Evolutionary conservation across 2,329 filamentous ascomycete genomes (phyloP), one percentile per base, ranked within the genome.

Genomic region (Fusarium domesticum): DNA sequence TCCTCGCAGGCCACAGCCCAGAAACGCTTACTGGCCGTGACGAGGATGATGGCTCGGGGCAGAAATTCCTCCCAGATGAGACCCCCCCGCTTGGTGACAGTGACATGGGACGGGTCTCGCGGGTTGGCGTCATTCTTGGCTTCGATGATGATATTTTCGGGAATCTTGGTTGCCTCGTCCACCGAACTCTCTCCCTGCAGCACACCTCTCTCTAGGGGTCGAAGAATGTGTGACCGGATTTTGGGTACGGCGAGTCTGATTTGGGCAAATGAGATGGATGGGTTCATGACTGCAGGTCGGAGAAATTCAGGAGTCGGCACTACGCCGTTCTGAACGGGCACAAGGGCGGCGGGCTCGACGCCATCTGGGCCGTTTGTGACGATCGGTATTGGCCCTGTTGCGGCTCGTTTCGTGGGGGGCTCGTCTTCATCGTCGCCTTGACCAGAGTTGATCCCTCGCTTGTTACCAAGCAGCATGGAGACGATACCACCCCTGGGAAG

Each of bases 1-100:
- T 97, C 93, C 64, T 98, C 93, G 60, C 91, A 96, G 8, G 87
- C 91, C 14, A 86, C 92, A 0, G 88, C 86, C 87, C 93, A 98
- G 63, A 97, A 91, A 55, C 87, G 83, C 57, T 85, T 84, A 65
- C 90, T 97, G 3, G 90, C 95, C 0, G 92, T 93, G 1, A 95
- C 84, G 2, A 97, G 77, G n/a, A 98, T 79, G 18, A 96, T 87
- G 6, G 89, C 83, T 46, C 85, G 80, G 0, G 92, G 91, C 12
- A 98, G 71, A 59, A 89, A 98, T 62, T 98, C 95, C 60, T 96
- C 89, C 93, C 95, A 98, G 4, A 97, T 67, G 1, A 86, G 74
- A 43, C 84, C 82, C 5, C 89, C 89, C 42, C 89, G 82, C 62
- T 89, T 92, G 2, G 84, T 87, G 31, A 93, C 84, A 5, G 83